Percentiles rank a stretch among this genome's conserved stretches.
Conservation (phyloP, 805 yeast genomes). For the Suhomyces pyralidae region DNA sequence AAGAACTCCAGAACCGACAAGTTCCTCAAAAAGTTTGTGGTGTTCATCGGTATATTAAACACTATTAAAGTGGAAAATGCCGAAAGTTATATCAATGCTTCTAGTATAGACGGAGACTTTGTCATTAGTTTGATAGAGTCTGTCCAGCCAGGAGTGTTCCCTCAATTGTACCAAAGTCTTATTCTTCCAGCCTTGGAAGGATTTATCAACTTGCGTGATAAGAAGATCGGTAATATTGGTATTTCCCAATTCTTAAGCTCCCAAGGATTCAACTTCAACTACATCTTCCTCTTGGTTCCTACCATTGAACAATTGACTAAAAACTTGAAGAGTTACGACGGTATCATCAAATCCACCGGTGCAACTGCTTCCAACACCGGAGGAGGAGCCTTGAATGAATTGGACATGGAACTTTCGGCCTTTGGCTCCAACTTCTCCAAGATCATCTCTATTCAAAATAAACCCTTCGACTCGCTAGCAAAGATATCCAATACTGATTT, state of each 20-base stretch:
- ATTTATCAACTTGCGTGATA: constrained; percentile 51
- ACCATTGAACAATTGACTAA: constrained; percentile 32
- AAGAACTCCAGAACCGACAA: constrained; percentile 80
- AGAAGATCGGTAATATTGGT: constrained; percentile 54
- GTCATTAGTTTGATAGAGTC: constrained; percentile 63
- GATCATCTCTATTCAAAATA: constrained; percentile 58
- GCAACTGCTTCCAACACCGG: constrained; percentile 16
- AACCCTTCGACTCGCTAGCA: constrained; percentile 69
- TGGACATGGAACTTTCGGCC: constrained; percentile 56
- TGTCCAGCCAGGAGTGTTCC: constrained; percentile 62
- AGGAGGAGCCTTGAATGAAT: constrained; percentile 33
- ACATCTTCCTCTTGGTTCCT: constrained; percentile 21
- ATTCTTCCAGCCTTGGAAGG: constrained; percentile 51
- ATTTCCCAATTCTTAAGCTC: constrained; percentile 41
- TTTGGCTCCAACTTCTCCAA: constrained; percentile 86
- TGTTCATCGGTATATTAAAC: constrained; percentile 47
- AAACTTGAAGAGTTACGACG: constrained; percentile 27
- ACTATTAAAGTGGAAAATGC: not conserved
- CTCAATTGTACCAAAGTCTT: constrained; percentile 47
- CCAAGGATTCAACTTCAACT: constrained; percentile 18
- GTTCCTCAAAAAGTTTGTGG: constrained; percentile 66
- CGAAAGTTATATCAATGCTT: constrained; percentile 1
- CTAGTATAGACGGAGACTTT: constrained; percentile 41
- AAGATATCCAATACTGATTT: constrained; percentile 41
- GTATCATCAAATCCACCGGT: constrained; percentile 20